Conservation (phyloP, 306 rosid species). For the Prunus davidiana region DNA sequence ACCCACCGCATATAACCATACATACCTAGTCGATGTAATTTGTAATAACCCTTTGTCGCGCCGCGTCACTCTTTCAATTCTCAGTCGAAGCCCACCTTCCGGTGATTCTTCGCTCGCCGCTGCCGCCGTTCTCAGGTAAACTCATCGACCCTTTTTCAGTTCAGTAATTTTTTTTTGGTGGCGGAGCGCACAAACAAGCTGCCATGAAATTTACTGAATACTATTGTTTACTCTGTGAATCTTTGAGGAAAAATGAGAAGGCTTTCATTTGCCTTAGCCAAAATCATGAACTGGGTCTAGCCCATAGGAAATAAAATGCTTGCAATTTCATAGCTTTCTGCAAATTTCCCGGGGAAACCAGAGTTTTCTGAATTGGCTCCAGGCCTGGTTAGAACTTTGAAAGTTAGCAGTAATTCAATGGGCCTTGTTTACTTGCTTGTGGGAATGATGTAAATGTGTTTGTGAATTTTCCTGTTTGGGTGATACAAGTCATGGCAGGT, state of each 20-base stretch:
- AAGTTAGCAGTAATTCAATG: not conserved
- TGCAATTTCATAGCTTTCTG: not conserved
- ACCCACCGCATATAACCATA: too few relatives aligned
- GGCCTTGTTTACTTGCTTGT: not conserved
- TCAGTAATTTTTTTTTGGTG: too few relatives aligned
- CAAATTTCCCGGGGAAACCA: not conserved
- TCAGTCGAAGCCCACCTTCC: too few relatives aligned
- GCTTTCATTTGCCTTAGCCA: not conserved
- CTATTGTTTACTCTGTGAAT: not conserved
- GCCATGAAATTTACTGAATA: too few relatives aligned
- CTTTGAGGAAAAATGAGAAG: not conserved
- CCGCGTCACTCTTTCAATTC: too few relatives aligned
- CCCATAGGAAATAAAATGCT: not conserved
- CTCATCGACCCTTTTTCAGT: too few relatives aligned
- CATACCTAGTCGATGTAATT: too few relatives aligned
- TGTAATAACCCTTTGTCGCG: too few relatives aligned
- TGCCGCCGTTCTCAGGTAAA: too few relatives aligned
- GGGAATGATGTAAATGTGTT: not conserved
- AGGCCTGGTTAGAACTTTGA: too few relatives aligned
- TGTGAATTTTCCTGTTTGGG: not conserved
- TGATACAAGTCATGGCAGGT: not conserved
- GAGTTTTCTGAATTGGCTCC: not conserved
- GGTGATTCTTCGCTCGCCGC: too few relatives aligned
- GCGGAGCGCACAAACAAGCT: too few relatives aligned
- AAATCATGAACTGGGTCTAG: not conserved